Evolutionary conservation across 2,329 filamentous ascomycete genomes (phyloP), one percentile per base, ranked within the genome.

Genomic region (Aspergillus ibericus): DNA sequence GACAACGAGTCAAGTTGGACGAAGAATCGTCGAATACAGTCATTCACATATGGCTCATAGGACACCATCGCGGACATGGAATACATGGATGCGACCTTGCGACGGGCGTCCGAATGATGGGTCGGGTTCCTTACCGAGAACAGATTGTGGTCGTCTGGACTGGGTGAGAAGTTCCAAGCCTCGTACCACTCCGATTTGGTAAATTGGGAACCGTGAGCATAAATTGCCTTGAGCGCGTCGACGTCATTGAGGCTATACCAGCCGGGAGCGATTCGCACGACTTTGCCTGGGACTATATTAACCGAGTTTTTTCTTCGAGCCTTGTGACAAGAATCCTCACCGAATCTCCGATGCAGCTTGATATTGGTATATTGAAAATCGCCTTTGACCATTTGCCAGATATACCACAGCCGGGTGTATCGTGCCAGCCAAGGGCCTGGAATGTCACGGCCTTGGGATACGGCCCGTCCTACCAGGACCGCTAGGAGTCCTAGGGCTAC

Each of bases 231-330:
- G 65, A 93, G 79, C 0, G 89, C 89, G 59, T 83, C 84, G 0
- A 91, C 89, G 63, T 91, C 84, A 2, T 88, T 83, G 68, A 95
- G 92, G 0, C 88, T 91, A 1, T 95, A 75, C 0, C 59, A 59
- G 44, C 92, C 92, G 1, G 91, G 91, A 0, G 90, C 91, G 3
- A 92, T 75, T 1, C 91, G 83, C 1, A 95, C 89, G 2, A 93
- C 80, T 68, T 89, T 85, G 10, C 47, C 47, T 50, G 15, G 15
- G 6, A 50, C 1, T 3, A 25, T 46, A 46, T 46, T 18, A 20
- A 10, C 40, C 8, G 25, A 25, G 2, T 46, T 4, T 2, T 22
- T 12, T 13, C 15, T 16, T n/a, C 40, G 6, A 8, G 10, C 5
- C 27, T 29, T 29, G 16, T 12, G 10, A 5, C 10, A 36, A 36